Base-by-base conservation (phyloP, 2,329 filamentous ascomycete species). In the Sporothrix curviconia region DNA sequence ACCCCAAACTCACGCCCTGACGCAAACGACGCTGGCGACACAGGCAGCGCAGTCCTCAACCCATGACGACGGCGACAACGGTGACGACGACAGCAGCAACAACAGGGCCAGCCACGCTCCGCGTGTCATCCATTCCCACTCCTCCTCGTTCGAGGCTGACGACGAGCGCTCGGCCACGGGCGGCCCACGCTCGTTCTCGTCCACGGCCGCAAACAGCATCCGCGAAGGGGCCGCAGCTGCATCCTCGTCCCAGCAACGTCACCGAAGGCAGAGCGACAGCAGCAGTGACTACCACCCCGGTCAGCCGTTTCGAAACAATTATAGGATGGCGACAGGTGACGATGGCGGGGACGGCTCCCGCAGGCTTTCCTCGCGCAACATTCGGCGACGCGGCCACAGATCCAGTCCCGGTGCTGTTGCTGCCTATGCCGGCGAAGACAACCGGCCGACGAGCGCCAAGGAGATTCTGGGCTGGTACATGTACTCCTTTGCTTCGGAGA, bases 381-480 rank as follows among this genome's bases (percentile, higher is more conserved):
- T n/a, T n/a, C 75, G 74, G 70, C 73, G 69, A 58, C 67, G 34
- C 22, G 14, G 67, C 62, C 65, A 64, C 60, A 70, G 68, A 61
- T 69, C 69, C 65, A 69, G 74, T 62, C 73, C 69, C 59, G 65
- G 68, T 64, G 66, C 68, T 61, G 70, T 52, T 61, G 51, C 64
- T 56, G 78, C 82, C 58, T 96, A 95, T 70, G 78, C 79, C 2
- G 90, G 89, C 61, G 90, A 97, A 70, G 94, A 99, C 71, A 89
- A 85, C 24, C 81, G 92, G n/a, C 82, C 88, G 56, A 97, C 94
- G 9, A 96, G 89, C 70, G 76, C 75, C 65, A 92, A 88, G 71
- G 94, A 99, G 79, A 81, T 97, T 60, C 78, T 85, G 39, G 94
- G 92, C 65, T 99, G 95, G 89, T 99, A 97, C 73, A 87, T 87